Evolutionary conservation across 768 basidiomycete species (phyloP).

Genomic region (Trametes sanguinea): DNA sequence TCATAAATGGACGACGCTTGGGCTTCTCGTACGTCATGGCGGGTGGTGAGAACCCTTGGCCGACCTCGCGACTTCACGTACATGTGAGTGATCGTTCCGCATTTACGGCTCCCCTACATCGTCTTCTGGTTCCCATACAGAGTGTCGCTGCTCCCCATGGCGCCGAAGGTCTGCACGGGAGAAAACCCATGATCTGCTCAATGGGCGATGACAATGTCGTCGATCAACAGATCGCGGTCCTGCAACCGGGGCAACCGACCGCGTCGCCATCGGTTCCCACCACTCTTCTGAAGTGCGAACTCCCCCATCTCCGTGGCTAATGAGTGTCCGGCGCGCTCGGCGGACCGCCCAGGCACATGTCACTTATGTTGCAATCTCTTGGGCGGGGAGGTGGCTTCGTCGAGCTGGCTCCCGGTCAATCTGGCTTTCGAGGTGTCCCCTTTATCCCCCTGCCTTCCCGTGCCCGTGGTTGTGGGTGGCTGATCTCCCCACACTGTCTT

Average conservation of each 20-base stretch:
- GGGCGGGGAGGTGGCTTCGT: constrained; percentile 5
- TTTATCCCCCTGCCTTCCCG: constrained; percentile 15
- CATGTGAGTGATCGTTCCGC: constrained; percentile 15
- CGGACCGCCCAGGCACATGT: constrained; percentile 15
- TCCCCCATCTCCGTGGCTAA: constrained; percentile 1
- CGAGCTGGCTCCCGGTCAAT: constrained; percentile 7
- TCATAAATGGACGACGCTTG: background rate
- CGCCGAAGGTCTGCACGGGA: background rate
- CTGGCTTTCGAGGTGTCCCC: constrained; percentile 8
- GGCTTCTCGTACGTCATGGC: constrained; percentile 18
- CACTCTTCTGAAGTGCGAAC: background rate
- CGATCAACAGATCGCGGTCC: background rate
- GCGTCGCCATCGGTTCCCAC: background rate
- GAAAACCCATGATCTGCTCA: constrained; percentile 11
- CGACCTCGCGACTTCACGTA: background rate
- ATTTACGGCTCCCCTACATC: constrained; percentile 4
- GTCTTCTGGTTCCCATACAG: constrained; percentile 16
- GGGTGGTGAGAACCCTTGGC: background rate
- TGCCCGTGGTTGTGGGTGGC: background rate
- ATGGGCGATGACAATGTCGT: background rate
- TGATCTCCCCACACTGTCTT: constrained; percentile 13
- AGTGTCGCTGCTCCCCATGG: constrained; percentile 1
- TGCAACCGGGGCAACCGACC: constrained; percentile 2
- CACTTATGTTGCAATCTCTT: constrained; percentile 1
- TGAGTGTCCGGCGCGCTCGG: background rate